Evolutionary conservation across 1,284 basidiomycete species (phyloP).

Genomic region (Volvariella volvacea): DNA sequence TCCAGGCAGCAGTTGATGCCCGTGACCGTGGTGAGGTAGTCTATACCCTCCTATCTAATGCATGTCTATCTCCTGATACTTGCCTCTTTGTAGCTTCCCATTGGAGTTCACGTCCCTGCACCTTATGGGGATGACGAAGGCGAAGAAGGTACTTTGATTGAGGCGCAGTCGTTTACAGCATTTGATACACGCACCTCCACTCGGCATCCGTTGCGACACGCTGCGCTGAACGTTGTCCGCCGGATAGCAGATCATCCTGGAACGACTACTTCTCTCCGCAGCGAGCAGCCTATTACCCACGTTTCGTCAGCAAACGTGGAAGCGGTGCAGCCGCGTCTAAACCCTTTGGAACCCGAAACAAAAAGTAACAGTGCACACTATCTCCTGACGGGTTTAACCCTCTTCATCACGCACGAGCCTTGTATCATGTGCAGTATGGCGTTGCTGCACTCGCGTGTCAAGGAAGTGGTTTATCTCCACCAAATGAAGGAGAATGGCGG

Average conservation of each 20-base stretch:
- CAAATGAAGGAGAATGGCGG: conserved; percentile 73
- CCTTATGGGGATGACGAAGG: conserved; percentile 35
- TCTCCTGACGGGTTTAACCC: conserved; percentile 72
- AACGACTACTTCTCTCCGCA: conserved; percentile 11
- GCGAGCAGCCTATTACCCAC: not conserved
- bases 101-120: conserved; percentile 68
- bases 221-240: conserved; percentile 73
- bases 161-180: conserved; percentile 39
- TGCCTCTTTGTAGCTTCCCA: conserved; percentile 54
- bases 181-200: conserved; percentile 66
- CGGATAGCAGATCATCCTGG: conserved; percentile 51
- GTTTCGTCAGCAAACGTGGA: conserved; percentile 6
- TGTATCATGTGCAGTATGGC: conserved; percentile 97
- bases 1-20: conserved; percentile 46
- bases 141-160: not conserved
- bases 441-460: conserved; percentile 83
- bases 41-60: not conserved
- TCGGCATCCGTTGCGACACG: conserved; percentile 76
- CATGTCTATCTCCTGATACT: not conserved
- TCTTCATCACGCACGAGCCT: conserved; percentile 91
- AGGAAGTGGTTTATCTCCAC: conserved; percentile 71
- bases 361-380: conserved; percentile 66
- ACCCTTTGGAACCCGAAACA: conserved; percentile 8
- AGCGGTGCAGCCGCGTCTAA: conserved; percentile 7
- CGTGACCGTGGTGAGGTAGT: conserved; percentile 49